Conservation (phyloP, 106 monocot genomes). For the Apostasia ramifera region DNA sequence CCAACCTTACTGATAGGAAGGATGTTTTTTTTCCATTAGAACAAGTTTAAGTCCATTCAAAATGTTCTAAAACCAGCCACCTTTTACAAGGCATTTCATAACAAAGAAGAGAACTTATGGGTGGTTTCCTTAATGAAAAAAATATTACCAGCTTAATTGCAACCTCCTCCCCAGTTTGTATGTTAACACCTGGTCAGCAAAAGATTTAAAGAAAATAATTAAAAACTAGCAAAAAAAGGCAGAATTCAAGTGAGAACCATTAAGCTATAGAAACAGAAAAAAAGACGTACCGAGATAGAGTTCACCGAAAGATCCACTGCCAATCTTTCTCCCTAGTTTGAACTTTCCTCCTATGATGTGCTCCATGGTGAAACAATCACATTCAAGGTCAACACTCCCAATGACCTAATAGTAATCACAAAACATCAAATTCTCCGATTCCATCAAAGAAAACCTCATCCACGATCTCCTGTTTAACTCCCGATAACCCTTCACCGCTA, state of each 20-base stretch:
- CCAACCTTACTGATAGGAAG: no score
- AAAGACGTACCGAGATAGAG: slow-evolving; percentile 28
- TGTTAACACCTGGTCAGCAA: slow-evolving; percentile 27
- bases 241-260: not conserved
- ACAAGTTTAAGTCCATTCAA: not conserved
- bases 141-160: slow-evolving; percentile 38
- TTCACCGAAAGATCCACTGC: slow-evolving; percentile 52
- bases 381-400: not conserved
- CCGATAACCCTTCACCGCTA: no score
- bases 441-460: no score
- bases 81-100: not conserved
- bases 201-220: slow-evolving; percentile 3
- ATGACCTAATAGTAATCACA: no score
- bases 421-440: no score
- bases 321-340: slow-evolving; percentile 52
- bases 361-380: slow-evolving; percentile 22
- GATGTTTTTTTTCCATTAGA: not conserved
- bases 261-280: not conserved
- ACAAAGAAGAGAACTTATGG: not conserved
- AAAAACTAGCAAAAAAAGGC: not conserved
- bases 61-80: not conserved
- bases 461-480: no score
- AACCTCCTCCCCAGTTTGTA: slow-evolving; percentile 42
- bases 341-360: slow-evolving; percentile 43
- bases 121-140: not conserved